Evolutionary conservation across 164 flowering plant genomes (phyloP).

Genomic region (Dillenia turbinata): DNA sequence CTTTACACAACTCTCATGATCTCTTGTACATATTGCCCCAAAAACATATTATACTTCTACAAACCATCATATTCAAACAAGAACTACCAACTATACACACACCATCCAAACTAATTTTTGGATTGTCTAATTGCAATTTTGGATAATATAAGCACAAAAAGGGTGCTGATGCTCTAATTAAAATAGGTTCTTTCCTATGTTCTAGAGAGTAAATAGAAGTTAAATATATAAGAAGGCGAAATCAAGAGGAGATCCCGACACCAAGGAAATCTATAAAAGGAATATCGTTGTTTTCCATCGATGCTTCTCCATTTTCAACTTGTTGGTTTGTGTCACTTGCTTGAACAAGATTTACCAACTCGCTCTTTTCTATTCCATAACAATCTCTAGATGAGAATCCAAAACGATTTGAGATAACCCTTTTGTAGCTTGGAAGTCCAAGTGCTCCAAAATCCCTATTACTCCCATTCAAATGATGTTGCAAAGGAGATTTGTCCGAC

Average conservation of each 20-base stretch:
- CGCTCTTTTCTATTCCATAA: conserved; percentile 14
- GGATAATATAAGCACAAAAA: no score
- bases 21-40: no score
- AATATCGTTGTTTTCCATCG: conserved; percentile 31
- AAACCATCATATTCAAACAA: no score
- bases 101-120: no score
- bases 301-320: conserved; percentile 23
- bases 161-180: no score
- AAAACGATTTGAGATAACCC: conserved; percentile 18
- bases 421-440: conserved; percentile 18
- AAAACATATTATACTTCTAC: no score
- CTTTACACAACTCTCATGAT: no score
- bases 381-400: conserved; percentile 15
- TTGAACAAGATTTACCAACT: conserved; percentile 14
- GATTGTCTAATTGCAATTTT: no score
- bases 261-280: conserved; percentile 87
- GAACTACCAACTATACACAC: no score
- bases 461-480: conserved; percentile 11
- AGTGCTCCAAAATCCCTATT: conserved; percentile 10
- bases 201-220: no score
- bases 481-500: conserved; percentile 11
- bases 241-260: conserved; percentile 60
- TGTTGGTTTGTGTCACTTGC: conserved; percentile 17
- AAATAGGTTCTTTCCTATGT: no score
- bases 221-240: background rate